These are phyloP conservation scores for Phytopythium montanum DNA, from an alignment of 352 stramenopile genomes.

Conservation along the genomic window DNA sequence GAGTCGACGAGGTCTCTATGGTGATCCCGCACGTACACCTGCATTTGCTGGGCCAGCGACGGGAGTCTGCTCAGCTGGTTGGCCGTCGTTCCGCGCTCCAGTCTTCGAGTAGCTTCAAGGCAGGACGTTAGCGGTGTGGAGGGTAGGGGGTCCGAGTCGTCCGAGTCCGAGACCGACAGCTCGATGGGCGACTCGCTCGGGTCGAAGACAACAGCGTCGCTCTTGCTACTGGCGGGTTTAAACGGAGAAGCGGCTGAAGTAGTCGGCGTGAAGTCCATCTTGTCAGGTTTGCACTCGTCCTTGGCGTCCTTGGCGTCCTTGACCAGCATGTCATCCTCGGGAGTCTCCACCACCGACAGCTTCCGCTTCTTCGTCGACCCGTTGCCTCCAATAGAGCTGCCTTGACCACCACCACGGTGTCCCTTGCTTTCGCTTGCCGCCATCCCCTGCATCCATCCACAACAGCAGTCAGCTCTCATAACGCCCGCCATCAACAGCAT, in stretches of 20 bases:
- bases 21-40: conserved; percentile 17
- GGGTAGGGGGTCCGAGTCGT: conserved; percentile 18
- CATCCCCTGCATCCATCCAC: background rate
- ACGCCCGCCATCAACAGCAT: background rate
- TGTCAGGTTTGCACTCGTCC: no score
- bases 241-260: background rate
- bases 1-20: conserved; percentile 4
- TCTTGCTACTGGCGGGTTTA: background rate
- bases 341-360: background rate
- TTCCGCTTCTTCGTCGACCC: conserved; percentile 1
- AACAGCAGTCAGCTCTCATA: background rate
- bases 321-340: conserved; percentile 1
- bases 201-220: background rate
- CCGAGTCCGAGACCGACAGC: conserved; percentile 13
- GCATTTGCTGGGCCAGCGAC: conserved; percentile 18
- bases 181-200: conserved; percentile 13
- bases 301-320: conserved; percentile 7
- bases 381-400: background rate
- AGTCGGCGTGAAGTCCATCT: background rate
- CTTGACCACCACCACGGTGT: background rate
- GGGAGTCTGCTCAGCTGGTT: conserved; percentile 22
- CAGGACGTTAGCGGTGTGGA: conserved; percentile 10
- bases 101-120: conserved; percentile 13
- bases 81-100: conserved; percentile 7
- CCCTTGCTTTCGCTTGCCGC: background rate